These are phyloP conservation scores for Aspergillus sp. DNA, from an alignment of 2,329 filamentous ascomycete species.

Conservation along the genomic window DNA sequence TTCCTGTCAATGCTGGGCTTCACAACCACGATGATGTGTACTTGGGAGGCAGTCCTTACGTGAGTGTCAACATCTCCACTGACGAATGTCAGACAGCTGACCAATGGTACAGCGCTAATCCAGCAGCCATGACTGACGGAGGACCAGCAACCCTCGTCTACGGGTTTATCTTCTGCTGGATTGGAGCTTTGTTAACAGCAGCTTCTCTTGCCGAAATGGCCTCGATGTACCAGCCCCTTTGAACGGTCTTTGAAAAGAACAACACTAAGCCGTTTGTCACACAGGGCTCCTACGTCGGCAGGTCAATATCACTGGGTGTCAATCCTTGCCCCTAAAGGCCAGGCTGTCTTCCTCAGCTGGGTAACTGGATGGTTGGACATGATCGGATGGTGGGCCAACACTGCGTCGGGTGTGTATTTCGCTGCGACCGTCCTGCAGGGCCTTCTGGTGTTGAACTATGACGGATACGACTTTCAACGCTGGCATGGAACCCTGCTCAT, in stretches of 20 bases:
- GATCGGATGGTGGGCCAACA: conserved; percentile 9
- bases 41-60: conserved; percentile 45
- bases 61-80: conserved; percentile 22
- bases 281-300: conserved; percentile 36
- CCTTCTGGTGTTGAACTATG: conserved; percentile 40
- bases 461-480: conserved; percentile 38
- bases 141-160: conserved; percentile 38
- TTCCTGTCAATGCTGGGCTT: conserved; percentile 46
- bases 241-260: too few relatives aligned
- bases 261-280: background rate
- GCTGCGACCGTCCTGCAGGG: conserved; percentile 37
- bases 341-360: conserved; percentile 43
- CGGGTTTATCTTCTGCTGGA: conserved; percentile 37
- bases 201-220: conserved; percentile 35
- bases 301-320: conserved; percentile 47
- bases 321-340: conserved; percentile 39
- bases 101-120: conserved; percentile 22
- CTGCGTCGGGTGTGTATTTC: background rate
- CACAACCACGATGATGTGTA: conserved; percentile 43
- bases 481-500: conserved; percentile 56
- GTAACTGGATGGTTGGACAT: conserved; percentile 30
- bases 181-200: conserved; percentile 30
- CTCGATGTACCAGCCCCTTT: conserved; percentile 29
- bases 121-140: conserved; percentile 26
- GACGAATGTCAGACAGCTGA: conserved; percentile 8